Evolutionary conservation across 78 protist genomes (phyloP).

Genomic region (Polysphondylium violaceum): DNA sequence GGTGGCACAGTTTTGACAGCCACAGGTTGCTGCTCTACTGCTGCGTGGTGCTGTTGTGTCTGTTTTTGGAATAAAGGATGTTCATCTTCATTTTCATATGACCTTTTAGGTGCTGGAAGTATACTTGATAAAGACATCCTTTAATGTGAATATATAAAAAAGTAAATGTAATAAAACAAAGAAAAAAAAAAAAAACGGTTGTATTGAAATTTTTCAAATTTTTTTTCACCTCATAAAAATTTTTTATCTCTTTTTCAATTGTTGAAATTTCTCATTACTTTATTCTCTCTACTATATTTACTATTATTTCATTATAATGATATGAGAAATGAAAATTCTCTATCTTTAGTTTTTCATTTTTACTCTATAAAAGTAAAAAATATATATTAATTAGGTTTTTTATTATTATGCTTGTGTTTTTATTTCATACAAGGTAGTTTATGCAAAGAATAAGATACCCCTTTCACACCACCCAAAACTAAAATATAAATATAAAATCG

Average conservation of each 20-base stretch:
- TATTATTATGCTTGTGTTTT: too few relatives aligned
- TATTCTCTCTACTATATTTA: too few relatives aligned
- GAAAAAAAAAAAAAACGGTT: background rate
- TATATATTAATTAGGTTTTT: background rate
- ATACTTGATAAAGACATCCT: slow-evolving; percentile 14
- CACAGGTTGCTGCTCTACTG: background rate
- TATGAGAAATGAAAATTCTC: too few relatives aligned
- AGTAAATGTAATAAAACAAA: background rate
- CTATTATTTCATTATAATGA: too few relatives aligned
- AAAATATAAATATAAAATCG: too few relatives aligned
- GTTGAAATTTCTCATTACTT: too few relatives aligned
- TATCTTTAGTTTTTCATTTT: background rate
- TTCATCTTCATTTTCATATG: slow-evolving; percentile 52
- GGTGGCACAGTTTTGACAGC: slow-evolving; percentile 45
- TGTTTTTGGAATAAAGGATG: slow-evolving; percentile 30
- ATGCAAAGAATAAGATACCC: background rate
- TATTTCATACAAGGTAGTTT: background rate
- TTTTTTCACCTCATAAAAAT: too few relatives aligned
- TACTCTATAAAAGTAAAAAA: background rate
- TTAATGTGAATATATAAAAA: background rate
- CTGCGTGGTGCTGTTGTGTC: background rate
- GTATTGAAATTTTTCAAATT: background rate
- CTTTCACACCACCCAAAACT: too few relatives aligned
- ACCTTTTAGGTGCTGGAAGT: slow-evolving; percentile 49
- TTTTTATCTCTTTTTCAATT: too few relatives aligned